phyloP scores from a whole-genome alignment of 768 basidiomycete genomes.

The Lentinula sp. region DNA sequence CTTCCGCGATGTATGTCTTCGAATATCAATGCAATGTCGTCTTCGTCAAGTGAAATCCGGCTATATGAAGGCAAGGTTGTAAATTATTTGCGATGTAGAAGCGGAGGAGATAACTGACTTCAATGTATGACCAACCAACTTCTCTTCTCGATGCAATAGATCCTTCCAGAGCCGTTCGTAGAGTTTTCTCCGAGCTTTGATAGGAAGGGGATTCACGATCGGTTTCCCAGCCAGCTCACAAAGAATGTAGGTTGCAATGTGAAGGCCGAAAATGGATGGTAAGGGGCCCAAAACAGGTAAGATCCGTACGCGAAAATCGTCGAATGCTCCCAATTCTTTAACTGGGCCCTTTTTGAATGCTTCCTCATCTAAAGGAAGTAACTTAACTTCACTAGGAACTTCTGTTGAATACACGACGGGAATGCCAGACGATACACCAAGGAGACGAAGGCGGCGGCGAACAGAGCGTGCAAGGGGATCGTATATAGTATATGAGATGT shows the following conservation, averaged over 20 bases:
- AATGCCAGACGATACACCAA: conserved; percentile 59
- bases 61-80: conserved; percentile 27
- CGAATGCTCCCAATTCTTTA: conserved; percentile 83
- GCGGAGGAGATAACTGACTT: conserved; percentile 37
- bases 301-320: conserved; percentile 92
- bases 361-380: conserved; percentile 86
- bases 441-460: conserved; percentile 63
- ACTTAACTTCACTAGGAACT: conserved; percentile 79
- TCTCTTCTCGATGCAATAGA: conserved; percentile 68
- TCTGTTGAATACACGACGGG: conserved; percentile 96
- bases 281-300: conserved; percentile 87
- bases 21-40: conserved; percentile 78
- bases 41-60: conserved; percentile 72
- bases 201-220: conserved; percentile 75
- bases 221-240: conserved; percentile 83
- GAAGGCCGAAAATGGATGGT: conserved; percentile 86
- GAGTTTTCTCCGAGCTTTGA: conserved; percentile 80
- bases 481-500: conserved; percentile 88
- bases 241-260: conserved; percentile 84
- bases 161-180: conserved; percentile 78
- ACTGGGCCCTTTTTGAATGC: conserved; percentile 89
- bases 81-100: not conserved
- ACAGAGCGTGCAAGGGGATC: conserved; percentile 94
- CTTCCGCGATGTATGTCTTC: conserved; percentile 84
- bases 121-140: conserved; percentile 52